phyloP scores from a whole-genome alignment of 441 rosid genomes.

The Rhodomyrtus psidioides region DNA sequence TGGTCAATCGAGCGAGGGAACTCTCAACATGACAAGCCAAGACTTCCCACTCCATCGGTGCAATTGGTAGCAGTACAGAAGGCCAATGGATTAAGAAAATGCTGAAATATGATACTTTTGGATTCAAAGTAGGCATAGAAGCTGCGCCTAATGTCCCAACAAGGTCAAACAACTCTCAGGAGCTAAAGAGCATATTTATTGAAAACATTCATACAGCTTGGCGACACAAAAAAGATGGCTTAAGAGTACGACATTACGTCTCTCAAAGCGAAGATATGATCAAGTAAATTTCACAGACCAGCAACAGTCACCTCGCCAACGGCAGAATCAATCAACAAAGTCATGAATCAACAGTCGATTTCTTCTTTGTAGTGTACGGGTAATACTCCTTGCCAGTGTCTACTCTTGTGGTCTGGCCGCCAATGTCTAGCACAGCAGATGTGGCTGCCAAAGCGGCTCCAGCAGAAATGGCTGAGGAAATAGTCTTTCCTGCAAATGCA shows the following conservation, averaged over 20 bases:
- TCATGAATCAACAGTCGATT: slow-evolving; percentile 45
- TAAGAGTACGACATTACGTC: slow-evolving; percentile 23
- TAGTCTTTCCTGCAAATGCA: slow-evolving; percentile 60
- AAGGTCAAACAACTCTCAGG: not conserved
- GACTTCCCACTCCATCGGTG: not conserved
- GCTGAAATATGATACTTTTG: not conserved
- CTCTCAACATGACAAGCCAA: not conserved
- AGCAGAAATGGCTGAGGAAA: slow-evolving; percentile 60
- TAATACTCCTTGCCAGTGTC: slow-evolving; percentile 80
- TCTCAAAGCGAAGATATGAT: slow-evolving; percentile 16
- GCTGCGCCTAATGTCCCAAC: not conserved
- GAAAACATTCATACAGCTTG: slow-evolving; percentile 5
- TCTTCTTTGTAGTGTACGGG: slow-evolving; percentile 79
- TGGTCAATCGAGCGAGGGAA: not conserved
- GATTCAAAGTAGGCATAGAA: not conserved
- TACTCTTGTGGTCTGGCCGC: slow-evolving; percentile 73
- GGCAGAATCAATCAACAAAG: not conserved
- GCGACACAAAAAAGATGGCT: slow-evolving; percentile 2
- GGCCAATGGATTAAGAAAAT: not conserved
- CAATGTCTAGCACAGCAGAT: slow-evolving; percentile 60
- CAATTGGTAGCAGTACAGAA: not conserved
- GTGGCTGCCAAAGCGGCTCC: slow-evolving; percentile 83
- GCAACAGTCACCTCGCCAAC: slow-evolving; percentile 6
- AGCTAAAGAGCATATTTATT: slow-evolving; percentile 19
- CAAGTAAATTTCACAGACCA: not conserved